Evolutionary conservation across 1,284 basidiomycete genomes (phyloP).

Genomic region (Ceratobasidium papillatum): DNA sequence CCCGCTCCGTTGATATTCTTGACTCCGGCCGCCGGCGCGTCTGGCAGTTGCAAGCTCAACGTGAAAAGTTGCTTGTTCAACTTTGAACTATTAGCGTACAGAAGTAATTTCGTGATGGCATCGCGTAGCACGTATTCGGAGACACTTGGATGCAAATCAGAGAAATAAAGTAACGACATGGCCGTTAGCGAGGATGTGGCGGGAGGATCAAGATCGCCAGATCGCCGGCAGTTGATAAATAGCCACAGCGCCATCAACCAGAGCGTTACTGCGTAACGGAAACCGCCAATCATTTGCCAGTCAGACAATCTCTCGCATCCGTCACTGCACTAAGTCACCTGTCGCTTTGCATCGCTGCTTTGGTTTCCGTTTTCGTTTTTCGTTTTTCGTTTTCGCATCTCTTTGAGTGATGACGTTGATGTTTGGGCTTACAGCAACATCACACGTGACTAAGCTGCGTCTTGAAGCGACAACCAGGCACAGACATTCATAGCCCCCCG

Average conservation of each 20-base stretch:
- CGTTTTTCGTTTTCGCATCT: too few species aligned
- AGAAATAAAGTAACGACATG: neutral
- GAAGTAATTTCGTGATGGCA: neutral
- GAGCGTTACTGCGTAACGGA: neutral
- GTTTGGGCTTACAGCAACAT: too few species aligned
- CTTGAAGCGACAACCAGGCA: too few species aligned
- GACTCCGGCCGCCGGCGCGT: neutral
- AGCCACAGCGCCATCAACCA: neutral
- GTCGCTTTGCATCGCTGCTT: too few species aligned
- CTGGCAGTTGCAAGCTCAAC: neutral
- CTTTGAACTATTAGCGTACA: neutral
- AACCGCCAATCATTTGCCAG: neutral
- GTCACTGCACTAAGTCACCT: too few species aligned
- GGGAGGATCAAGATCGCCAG: neutral
- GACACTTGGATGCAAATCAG: neutral
- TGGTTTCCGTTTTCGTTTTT: too few species aligned
- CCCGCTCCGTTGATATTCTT: slow-evolving; percentile 13
- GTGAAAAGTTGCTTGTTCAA: neutral
- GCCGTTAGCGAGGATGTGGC: neutral
- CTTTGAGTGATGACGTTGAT: too few species aligned
- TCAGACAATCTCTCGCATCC: neutral
- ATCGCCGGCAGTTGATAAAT: neutral
- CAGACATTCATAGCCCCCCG: too few species aligned
- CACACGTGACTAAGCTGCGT: too few species aligned
- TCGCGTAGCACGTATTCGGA: neutral